Evolutionary conservation across 176 grass and related monocot species (phyloP).

Genomic region (Aegilops sharonensis): DNA sequence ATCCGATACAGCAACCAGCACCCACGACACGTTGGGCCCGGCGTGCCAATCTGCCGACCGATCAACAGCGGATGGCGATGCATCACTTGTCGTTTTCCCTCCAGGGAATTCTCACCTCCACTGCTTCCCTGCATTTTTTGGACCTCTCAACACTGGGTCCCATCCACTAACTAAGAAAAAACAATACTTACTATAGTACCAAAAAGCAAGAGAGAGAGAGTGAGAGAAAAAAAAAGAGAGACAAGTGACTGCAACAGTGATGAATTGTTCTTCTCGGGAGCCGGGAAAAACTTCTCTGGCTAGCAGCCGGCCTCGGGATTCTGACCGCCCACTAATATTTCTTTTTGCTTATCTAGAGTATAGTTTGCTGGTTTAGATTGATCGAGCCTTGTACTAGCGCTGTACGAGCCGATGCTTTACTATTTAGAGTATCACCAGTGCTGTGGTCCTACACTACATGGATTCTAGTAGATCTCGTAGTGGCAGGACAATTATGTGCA

Average conservation of each 20-base stretch:
- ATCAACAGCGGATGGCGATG: constrained; percentile 28
- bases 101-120: constrained; percentile 21
- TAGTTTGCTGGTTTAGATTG: background rate
- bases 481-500: constrained; percentile 3
- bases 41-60: constrained; percentile 17
- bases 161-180: background rate
- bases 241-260: constrained; percentile 24
- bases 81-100: constrained; percentile 29
- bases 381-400: background rate
- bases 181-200: background rate
- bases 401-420: constrained; percentile 28
- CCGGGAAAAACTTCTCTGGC: constrained; percentile 29
- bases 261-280: constrained; percentile 45
- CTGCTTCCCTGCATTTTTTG: constrained; percentile 14
- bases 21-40: background rate
- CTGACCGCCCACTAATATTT: constrained; percentile 24
- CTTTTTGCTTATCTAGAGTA: background rate
- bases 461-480: constrained; percentile 8
- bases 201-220: background rate
- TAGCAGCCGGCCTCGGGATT: constrained; percentile 24
- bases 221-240: background rate
- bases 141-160: background rate
- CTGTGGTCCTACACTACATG: background rate
- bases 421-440: constrained; percentile 13
- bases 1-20: background rate